Percentiles rank a stretch among this genome's conserved stretches.
phyloP scores from a whole-genome alignment of 2,329 filamentous ascomycete genomes.

The Xylaria digitata region DNA sequence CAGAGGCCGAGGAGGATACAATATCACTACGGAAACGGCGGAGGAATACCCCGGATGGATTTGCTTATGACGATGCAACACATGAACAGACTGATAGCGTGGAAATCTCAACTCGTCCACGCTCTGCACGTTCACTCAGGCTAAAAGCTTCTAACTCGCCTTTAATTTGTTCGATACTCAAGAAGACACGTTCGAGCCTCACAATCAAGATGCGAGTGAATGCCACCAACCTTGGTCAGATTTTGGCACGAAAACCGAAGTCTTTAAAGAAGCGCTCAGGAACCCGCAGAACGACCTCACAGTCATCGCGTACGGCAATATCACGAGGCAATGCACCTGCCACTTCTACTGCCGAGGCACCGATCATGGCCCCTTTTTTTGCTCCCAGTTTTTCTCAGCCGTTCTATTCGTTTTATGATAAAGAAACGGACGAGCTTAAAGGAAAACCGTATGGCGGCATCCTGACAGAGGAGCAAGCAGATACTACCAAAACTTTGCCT shows the following conservation, averaged over 20 bases:
- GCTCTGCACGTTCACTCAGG: slow-evolving; percentile 69
- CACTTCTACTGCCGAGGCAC: slow-evolving; percentile 52
- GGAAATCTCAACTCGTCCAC: slow-evolving; percentile 52
- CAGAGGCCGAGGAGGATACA: slow-evolving; percentile 68
- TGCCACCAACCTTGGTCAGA: slow-evolving; percentile 68
- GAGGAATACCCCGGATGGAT: slow-evolving; percentile 60
- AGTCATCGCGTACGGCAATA: slow-evolving; percentile 49
- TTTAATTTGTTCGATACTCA: slow-evolving; percentile 57
- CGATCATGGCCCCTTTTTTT: slow-evolving; percentile 67
- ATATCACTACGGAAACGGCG: slow-evolving; percentile 65
- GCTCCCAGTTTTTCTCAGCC: slow-evolving; percentile 75
- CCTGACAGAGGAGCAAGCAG: slow-evolving; percentile 86
- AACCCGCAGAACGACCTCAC: slow-evolving; percentile 50
- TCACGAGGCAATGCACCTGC: slow-evolving; percentile 46
- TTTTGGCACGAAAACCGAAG: slow-evolving; percentile 69
- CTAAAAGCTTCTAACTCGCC: slow-evolving; percentile 59
- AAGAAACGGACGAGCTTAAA: slow-evolving; percentile 87
- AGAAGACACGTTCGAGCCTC: slow-evolving; percentile 56
- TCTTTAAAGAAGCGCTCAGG: slow-evolving; percentile 63
- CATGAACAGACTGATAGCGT: slow-evolving; percentile 52
- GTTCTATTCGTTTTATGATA: slow-evolving; percentile 89
- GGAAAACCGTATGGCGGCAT: slow-evolving; percentile 97
- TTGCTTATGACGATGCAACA: slow-evolving; percentile 47
- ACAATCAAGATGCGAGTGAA: slow-evolving; percentile 70
- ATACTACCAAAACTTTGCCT: slow-evolving; percentile 90